A percentile compares a stretch with the other conserved stretches of the same genome.
Conservation (phyloP, 306 rosid genomes). For the Fagus crenata region DNA sequence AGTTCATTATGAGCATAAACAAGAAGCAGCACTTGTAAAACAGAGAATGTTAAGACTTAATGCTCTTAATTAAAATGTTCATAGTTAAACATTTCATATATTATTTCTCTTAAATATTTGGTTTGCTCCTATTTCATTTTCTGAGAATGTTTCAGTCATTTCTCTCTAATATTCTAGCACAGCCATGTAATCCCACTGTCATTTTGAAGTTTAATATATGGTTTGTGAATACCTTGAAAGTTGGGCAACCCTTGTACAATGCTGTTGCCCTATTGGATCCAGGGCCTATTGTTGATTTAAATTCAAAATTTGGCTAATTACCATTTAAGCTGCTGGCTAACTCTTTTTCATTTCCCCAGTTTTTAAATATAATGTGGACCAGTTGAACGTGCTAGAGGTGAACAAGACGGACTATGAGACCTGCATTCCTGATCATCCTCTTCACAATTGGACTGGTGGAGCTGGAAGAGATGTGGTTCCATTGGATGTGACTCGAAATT, state of each 20-base stretch:
- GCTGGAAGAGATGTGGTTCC: slow-evolving; percentile 96
- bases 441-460: slow-evolving; percentile 78
- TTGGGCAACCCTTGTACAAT: background rate
- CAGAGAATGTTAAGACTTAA: background rate
- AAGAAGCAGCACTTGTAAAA: background rate
- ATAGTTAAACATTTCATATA: background rate
- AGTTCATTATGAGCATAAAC: background rate
- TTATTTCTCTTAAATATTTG: background rate
- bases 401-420: slow-evolving; percentile 76
- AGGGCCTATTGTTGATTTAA: background rate
- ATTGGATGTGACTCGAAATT: slow-evolving; percentile 66
- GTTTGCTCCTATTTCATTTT: background rate
- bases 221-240: no score
- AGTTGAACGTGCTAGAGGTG: slow-evolving; percentile 76
- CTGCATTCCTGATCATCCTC: slow-evolving; percentile 68
- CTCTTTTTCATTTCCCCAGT: slow-evolving; percentile 35
- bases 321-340: slow-evolving; percentile 3
- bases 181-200: background rate
- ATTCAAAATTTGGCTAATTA: no score
- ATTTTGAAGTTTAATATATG: background rate
- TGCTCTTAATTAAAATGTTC: no score
- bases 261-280: background rate
- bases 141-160: background rate
- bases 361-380: slow-evolving; percentile 95
- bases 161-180: background rate